Evolutionary conservation across 768 basidiomycete species (phyloP).

Genomic region (Boletus rex-veris): DNA sequence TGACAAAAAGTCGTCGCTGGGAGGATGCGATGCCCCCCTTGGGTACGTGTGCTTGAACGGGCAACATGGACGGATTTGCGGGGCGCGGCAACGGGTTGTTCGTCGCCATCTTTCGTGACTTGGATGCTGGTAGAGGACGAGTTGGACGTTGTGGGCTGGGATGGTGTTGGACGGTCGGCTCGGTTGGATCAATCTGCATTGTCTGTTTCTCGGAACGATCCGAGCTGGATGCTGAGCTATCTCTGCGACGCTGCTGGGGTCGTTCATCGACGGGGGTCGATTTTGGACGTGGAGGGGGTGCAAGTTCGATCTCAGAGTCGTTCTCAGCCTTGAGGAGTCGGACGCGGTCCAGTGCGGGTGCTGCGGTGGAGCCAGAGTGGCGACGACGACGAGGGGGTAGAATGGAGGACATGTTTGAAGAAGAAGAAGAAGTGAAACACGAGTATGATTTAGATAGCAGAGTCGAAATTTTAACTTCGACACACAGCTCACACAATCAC

Average conservation of each 20-base stretch:
- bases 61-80: conserved; percentile 77
- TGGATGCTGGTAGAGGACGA: conserved; percentile 56
- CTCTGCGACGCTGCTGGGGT: conserved; percentile 44
- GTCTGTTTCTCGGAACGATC: conserved; percentile 34
- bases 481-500: not conserved
- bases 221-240: conserved; percentile 37
- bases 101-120: conserved; percentile 51
- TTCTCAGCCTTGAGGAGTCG: conserved; percentile 17
- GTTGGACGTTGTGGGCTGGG: conserved; percentile 52
- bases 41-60: conserved; percentile 75
- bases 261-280: conserved; percentile 67
- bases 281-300: conserved; percentile 67
- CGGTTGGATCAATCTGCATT: conserved; percentile 29
- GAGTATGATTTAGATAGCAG: too few species aligned
- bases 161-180: not conserved
- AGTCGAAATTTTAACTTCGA: too few species aligned
- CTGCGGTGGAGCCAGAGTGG: conserved; percentile 55
- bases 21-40: conserved; percentile 48
- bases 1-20: conserved; percentile 77
- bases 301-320: conserved; percentile 26
- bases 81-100: conserved; percentile 46
- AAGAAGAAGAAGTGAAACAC: conserved; percentile 9
- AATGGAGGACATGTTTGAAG: conserved; percentile 13
- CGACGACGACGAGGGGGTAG: conserved; percentile 49
- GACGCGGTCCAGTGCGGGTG: conserved; percentile 27